Base-by-base conservation (phyloP, 345 rosid species). In the Syzygium jambos region DNA sequence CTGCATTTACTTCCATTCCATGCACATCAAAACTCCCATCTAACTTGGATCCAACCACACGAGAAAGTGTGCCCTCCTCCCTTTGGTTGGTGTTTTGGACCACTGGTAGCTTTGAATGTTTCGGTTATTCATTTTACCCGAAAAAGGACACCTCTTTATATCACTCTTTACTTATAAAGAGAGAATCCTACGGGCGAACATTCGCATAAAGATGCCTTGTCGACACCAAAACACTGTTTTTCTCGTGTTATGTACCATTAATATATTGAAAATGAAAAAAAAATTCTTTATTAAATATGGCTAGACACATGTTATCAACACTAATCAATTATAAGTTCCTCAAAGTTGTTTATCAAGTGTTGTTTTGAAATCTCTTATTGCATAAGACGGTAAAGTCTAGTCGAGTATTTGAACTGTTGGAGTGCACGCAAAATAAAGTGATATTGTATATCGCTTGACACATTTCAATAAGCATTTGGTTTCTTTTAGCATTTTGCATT, bases 401-500 rank as follows among this genome's bases (percentile, higher is more conserved):
- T 17, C 11, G 0, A 3, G 34, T 16, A 9, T 17, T 68, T 34
- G 46, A 68, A 68, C 22, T 1, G 5, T 2, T 9, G 12, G 6
- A 43, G 46, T 23, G 23, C 78, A 34, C 11, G 5, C 6, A 34
- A 30, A 9, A 19, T 68, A 23, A 5, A 34, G 46, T 68, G 23
- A 65, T 30, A 19, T 65, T 65, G 78, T 30, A 6, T 46, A 17
- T 30, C 34, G 80, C 80, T 68, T 34, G 46, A 17, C 49, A 34
- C 21, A 17, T 34, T 68, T 68, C 3, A 61, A 34, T 13, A 12
- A n/a, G 68, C 1, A 4, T n/a, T n/a, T n/a, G 34, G n/a, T n/a
- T 13, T 27, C 30, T 59, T 27, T 59, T n/a, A 27, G 34, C 68
- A 61, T 12, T 3, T 61, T 27, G 34, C 17, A 7, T 61, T n/a